Evolutionary conservation across 495 filamentous ascomycete species (phyloP).

Genomic region (Neurospora discreta): DNA sequence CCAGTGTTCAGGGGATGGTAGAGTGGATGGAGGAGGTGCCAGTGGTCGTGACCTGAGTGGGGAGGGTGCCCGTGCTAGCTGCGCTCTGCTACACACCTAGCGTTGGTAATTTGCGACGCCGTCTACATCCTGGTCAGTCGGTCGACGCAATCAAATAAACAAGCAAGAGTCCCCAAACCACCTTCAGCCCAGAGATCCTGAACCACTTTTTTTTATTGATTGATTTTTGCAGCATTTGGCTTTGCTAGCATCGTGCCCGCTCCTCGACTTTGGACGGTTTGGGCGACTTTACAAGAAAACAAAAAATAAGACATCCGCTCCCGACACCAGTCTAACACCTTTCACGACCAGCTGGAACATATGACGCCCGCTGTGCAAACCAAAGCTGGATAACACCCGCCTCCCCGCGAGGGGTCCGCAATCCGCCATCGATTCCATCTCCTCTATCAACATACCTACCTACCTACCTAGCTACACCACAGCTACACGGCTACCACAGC

Average conservation of each 20-base stretch:
- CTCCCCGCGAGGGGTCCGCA: background rate
- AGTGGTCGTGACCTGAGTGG: background rate
- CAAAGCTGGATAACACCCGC: slow-evolving; percentile 5
- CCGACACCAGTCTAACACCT: background rate
- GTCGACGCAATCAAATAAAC: slow-evolving; percentile 31
- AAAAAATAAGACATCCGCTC: background rate
- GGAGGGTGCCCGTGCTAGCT: background rate
- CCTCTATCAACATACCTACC: background rate
- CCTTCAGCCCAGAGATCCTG: slow-evolving; percentile 8
- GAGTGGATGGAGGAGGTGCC: background rate
- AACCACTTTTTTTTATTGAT: background rate
- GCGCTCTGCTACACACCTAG: background rate
- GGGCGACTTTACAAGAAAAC: background rate
- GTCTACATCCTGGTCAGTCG: background rate
- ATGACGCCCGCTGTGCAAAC: slow-evolving; percentile 17
- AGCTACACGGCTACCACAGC: background rate
- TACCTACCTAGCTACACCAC: background rate
- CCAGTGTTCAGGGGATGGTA: slow-evolving; percentile 17
- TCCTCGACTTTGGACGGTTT: background rate
- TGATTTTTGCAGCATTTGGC: background rate
- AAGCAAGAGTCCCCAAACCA: slow-evolving; percentile 14
- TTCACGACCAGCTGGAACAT: background rate
- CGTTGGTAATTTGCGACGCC: slow-evolving; percentile 28
- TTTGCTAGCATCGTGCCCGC: background rate
- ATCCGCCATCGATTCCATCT: background rate